Percentiles rank a stretch among this genome's conserved stretches.
Conservation (phyloP, 2,329 filamentous ascomycete genomes). For the Phaeophleospora eucalypticola region DNA sequence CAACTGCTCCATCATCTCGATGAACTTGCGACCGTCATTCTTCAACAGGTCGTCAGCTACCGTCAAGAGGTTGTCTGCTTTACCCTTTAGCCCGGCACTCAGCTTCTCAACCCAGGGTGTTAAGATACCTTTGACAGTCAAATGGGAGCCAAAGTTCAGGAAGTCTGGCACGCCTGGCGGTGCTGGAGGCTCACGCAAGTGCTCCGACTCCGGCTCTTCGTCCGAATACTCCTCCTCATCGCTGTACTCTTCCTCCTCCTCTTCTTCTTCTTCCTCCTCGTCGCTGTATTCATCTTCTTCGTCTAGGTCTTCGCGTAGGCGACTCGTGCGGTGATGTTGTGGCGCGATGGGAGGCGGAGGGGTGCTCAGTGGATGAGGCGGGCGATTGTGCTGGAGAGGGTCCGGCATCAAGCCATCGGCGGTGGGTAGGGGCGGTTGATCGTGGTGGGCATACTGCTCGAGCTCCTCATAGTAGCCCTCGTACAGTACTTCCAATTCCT, state of each 20-base stretch:
- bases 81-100: conserved; percentile 35
- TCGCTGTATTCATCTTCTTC: conserved; percentile 55
- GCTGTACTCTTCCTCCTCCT: conserved; percentile 63
- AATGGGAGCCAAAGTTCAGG: conserved; percentile 94
- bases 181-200: conserved; percentile 52
- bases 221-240: conserved; percentile 66
- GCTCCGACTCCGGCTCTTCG: conserved; percentile 53
- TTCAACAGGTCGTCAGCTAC: conserved; percentile 97
- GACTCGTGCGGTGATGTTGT: conserved; percentile 61
- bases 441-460: conserved; percentile 90
- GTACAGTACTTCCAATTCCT: conserved; percentile 94
- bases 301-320: conserved; percentile 65
- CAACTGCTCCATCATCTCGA: conserved; percentile 99
- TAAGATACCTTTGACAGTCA: conserved; percentile 78
- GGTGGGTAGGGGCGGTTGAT: conserved; percentile 52
- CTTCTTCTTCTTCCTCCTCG: conserved; percentile 54
- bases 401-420: conserved; percentile 66
- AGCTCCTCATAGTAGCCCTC: conserved; percentile 98
- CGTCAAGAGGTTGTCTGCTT: conserved; percentile 89
- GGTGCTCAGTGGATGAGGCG: conserved; percentile 28
- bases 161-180: conserved; percentile 68
- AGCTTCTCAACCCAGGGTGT: conserved; percentile 35
- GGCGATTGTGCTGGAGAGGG: conserved; percentile 45
- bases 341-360: conserved; percentile 23
- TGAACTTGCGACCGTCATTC: conserved; percentile 98